These are phyloP conservation scores for Yueomyces sp. DNA, from an alignment of 805 yeast genomes.

Conservation along the genomic window DNA sequence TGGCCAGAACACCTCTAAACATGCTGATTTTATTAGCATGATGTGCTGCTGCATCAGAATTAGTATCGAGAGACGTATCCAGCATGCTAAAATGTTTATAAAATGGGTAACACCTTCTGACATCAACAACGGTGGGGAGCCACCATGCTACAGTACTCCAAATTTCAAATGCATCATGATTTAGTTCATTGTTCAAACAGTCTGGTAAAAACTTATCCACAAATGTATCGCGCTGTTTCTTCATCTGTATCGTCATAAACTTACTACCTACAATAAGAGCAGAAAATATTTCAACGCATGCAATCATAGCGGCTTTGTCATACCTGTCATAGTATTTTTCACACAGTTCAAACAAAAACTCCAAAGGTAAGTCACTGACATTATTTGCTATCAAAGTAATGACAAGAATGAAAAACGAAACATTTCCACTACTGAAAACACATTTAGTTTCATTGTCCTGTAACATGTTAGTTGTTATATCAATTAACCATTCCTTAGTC, in stretches of 20 bases:
- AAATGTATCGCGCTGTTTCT: slow-evolving; percentile 31
- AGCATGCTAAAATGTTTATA: slow-evolving; percentile 33
- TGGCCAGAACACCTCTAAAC: slow-evolving; percentile 35
- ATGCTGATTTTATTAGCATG: slow-evolving; percentile 46
- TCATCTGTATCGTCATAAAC: slow-evolving; percentile 25
- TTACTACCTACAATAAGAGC: slow-evolving; percentile 45
- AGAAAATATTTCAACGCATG: slow-evolving; percentile 53
- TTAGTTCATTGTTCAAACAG: slow-evolving; percentile 43
- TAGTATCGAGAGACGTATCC: slow-evolving; percentile 27
- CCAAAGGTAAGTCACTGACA: slow-evolving; percentile 27
- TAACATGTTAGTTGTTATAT: slow-evolving; percentile 37
- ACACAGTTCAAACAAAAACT: slow-evolving; percentile 40
- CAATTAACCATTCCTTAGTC: slow-evolving; percentile 44
- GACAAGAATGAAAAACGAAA: slow-evolving; percentile 39
- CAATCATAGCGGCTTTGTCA: slow-evolving; percentile 67
- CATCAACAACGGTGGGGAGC: slow-evolving; percentile 52
- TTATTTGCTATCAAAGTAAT: slow-evolving; percentile 36
- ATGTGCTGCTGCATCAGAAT: slow-evolving; percentile 48
- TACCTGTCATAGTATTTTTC: slow-evolving; percentile 40
- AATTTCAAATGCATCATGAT: slow-evolving; percentile 58
- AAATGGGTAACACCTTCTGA: slow-evolving; percentile 49
- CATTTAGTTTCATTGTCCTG: slow-evolving; percentile 59
- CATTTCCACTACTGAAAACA: slow-evolving; percentile 53
- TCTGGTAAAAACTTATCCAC: slow-evolving; percentile 30
- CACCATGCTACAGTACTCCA: slow-evolving; percentile 75